Conservation (phyloP, 2,329 filamentous ascomycete genomes). For the Bipolaris victoriae region DNA sequence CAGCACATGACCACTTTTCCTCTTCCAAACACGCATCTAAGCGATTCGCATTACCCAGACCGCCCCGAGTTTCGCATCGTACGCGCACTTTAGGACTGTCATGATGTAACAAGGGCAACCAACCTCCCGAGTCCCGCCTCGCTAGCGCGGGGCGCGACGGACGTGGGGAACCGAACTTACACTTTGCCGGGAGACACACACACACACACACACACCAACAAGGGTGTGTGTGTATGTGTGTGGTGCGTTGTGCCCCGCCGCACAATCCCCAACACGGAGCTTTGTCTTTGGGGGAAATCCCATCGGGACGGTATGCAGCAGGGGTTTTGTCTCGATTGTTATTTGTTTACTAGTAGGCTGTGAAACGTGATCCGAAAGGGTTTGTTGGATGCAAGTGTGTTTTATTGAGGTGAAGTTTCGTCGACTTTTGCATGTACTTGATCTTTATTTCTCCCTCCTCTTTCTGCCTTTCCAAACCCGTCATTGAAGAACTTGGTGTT, state of each 20-base stretch:
- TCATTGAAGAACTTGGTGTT: no score
- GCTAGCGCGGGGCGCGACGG: constrained; percentile 9
- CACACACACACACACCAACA: background rate
- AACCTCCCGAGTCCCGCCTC: background rate
- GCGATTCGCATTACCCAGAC: background rate
- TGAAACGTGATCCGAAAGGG: background rate
- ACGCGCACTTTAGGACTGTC: background rate
- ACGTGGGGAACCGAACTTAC: constrained; percentile 26
- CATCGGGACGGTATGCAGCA: constrained; percentile 9
- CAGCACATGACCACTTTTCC: background rate
- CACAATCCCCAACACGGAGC: constrained; percentile 1
- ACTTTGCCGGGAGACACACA: background rate
- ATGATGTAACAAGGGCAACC: background rate
- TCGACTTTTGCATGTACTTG: no score
- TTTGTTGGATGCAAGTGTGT: no score
- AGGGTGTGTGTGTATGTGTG: background rate
- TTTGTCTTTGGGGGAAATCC: background rate
- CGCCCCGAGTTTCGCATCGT: background rate
- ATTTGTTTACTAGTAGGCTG: background rate
- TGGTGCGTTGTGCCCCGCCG: constrained; percentile 8
- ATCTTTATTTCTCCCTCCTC: background rate
- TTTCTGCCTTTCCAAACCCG: no score
- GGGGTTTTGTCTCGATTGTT: background rate
- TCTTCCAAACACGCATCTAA: background rate
- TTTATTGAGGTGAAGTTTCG: no score